These are phyloP conservation scores for Colletotrichum theobromicola DNA, from an alignment of 2,329 filamentous ascomycete species.

Conservation along the genomic window DNA sequence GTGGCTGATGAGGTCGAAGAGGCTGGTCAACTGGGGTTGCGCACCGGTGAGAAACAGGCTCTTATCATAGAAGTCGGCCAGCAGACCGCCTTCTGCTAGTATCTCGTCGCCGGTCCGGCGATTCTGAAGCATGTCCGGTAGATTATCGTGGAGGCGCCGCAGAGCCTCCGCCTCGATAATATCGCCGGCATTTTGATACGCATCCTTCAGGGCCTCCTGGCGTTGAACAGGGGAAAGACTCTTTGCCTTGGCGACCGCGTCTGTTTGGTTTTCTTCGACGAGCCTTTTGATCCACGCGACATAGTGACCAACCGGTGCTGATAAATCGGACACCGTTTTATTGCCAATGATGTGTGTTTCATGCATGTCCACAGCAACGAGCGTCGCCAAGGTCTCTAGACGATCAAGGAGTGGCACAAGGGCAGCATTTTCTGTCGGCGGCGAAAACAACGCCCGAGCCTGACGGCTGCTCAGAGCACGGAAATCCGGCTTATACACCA, in stretches of 20 bases:
- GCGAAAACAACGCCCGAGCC: not conserved
- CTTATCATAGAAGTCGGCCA: not conserved
- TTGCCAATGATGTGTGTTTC: not conserved
- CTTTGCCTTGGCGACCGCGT: not conserved
- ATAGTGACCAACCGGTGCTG: not conserved
- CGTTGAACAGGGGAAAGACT: not conserved
- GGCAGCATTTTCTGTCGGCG: not conserved
- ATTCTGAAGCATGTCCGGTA: rapidly evolving
- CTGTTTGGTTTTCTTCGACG: not conserved
- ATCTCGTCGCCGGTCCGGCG: not conserved
- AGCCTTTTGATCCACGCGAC: not conserved
- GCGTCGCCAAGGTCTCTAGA: not conserved
- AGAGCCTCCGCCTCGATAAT: not conserved
- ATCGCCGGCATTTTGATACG: not conserved
- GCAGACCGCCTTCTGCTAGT: not conserved
- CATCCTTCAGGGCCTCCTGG: not conserved
- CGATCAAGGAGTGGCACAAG: not conserved
- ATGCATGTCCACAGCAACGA: not conserved
- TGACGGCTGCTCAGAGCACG: not conserved
- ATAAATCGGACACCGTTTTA: not conserved
- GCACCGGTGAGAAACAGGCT: not conserved
- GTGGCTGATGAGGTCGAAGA: not conserved
- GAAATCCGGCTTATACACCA: not conserved
- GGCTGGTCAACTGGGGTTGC: not conserved
- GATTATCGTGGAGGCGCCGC: not conserved